These are phyloP conservation scores for Exophiala alcalophila DNA, from an alignment of 2,329 filamentous ascomycete species.

Conservation along the genomic window DNA sequence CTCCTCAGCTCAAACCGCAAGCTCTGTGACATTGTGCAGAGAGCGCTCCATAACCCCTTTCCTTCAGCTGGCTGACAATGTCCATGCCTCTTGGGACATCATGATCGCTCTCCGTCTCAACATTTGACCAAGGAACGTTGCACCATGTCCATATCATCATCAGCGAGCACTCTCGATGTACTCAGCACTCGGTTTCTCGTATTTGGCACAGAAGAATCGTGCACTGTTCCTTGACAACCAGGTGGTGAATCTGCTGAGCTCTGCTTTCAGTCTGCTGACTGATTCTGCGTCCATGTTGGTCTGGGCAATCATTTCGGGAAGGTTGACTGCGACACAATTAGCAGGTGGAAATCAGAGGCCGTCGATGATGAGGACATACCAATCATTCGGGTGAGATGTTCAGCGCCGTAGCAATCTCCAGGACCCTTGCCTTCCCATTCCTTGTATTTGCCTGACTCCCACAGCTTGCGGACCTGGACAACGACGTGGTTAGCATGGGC, in stretches of 20 bases:
- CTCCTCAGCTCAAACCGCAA: no score
- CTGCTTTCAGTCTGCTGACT: conserved; percentile 81
- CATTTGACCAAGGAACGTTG: no score
- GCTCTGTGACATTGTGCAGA: no score
- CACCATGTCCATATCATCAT: no score
- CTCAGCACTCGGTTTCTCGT: conserved; percentile 39
- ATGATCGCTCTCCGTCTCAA: no score
- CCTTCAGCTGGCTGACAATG: no score
- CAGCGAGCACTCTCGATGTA: conserved; percentile 26
- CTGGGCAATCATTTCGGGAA: conserved; percentile 91
- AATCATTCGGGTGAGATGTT: conserved; percentile 84
- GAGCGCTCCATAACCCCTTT: no score
- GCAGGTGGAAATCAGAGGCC: neutral
- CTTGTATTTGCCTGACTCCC: conserved; percentile 61
- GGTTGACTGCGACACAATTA: conserved; percentile 60
- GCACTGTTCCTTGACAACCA: conserved; percentile 78
- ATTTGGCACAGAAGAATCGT: conserved; percentile 64
- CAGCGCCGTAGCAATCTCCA: conserved; percentile 83
- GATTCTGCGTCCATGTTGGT: conserved; percentile 97
- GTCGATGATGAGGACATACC: conserved; percentile 56
- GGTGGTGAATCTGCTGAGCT: conserved; percentile 77
- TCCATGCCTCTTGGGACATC: no score
- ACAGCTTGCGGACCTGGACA: conserved; percentile 64
- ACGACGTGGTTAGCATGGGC: conserved; percentile 1
- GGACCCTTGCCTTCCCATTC: conserved; percentile 65